phyloP scores from a whole-genome alignment of 805 yeast species.

The Yarrowia deformans region DNA sequence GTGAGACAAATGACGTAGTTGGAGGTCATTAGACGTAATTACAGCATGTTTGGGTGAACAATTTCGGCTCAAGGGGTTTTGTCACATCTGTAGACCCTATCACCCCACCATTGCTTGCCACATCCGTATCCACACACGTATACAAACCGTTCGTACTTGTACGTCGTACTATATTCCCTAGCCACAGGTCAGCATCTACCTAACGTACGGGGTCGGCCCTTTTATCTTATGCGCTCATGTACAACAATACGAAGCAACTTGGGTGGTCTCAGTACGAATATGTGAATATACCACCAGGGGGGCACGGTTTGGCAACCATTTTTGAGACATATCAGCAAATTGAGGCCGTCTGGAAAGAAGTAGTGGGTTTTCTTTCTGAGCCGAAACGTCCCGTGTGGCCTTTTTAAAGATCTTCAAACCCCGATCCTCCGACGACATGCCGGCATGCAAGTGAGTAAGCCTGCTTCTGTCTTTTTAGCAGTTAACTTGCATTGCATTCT shows the following conservation, averaged over 20 bases:
- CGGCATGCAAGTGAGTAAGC: constrained; percentile 12
- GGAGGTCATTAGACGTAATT: too few relatives aligned
- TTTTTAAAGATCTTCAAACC: not conserved
- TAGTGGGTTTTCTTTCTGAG: not conserved
- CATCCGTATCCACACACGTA: not conserved
- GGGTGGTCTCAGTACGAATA: not conserved
- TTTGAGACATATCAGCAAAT: too few relatives aligned
- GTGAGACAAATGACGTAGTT: too few relatives aligned
- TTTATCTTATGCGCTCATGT: constrained; percentile 1
- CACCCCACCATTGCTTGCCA: not conserved
- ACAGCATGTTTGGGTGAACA: too few relatives aligned
- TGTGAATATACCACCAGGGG: too few relatives aligned
- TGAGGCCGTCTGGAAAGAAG: not conserved
- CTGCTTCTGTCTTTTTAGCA: constrained; percentile 5
- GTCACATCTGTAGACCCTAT: too few relatives aligned
- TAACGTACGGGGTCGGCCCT: constrained; percentile 21
- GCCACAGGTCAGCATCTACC: constrained; percentile 29
- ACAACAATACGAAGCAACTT: not conserved
- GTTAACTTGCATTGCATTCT: constrained; percentile 7
- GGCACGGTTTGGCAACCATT: not conserved
- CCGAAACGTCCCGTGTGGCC: not conserved
- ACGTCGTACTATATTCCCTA: not conserved
- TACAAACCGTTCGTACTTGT: not conserved
- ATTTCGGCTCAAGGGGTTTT: too few relatives aligned
- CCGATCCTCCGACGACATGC: constrained; percentile 29